These are phyloP conservation scores for Protostelium mycophagum DNA, from an alignment of 78 protist species.

Conservation along the genomic window DNA sequence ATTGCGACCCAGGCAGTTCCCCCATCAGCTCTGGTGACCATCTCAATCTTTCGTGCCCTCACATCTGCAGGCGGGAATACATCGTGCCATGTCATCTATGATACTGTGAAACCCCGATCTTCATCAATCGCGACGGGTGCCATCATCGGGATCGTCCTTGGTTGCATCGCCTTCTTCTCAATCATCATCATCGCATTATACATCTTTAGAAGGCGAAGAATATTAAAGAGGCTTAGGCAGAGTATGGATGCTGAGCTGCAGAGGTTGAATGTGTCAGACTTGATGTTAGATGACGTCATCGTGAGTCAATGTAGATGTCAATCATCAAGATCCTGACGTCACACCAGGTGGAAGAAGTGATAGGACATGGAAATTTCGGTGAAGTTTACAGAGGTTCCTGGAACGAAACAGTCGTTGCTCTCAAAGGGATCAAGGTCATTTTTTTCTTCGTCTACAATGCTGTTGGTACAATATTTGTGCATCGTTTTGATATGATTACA, in stretches of 20 bases:
- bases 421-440: not conserved
- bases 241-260: not conserved
- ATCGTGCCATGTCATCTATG: not conserved
- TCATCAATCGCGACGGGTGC: not conserved
- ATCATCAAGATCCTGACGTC: not conserved
- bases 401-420: not conserved
- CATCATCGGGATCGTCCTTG: not conserved
- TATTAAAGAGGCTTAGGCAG: not conserved
- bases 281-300: not conserved
- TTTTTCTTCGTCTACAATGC: not conserved
- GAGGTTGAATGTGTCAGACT: not conserved
- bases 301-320: not conserved
- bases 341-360: not conserved
- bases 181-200: not conserved
- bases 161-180: not conserved
- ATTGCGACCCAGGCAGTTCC: not conserved
- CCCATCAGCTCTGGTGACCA: no score
- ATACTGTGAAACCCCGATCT: not conserved
- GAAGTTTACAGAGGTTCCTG: not conserved
- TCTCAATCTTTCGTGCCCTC: no score
- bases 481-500: not conserved
- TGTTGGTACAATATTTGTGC: not conserved
- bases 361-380: not conserved
- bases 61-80: not conserved
- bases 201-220: not conserved